Conservation (phyloP, 768 basidiomycete species). For the Rhodotorula graminis region DNA sequence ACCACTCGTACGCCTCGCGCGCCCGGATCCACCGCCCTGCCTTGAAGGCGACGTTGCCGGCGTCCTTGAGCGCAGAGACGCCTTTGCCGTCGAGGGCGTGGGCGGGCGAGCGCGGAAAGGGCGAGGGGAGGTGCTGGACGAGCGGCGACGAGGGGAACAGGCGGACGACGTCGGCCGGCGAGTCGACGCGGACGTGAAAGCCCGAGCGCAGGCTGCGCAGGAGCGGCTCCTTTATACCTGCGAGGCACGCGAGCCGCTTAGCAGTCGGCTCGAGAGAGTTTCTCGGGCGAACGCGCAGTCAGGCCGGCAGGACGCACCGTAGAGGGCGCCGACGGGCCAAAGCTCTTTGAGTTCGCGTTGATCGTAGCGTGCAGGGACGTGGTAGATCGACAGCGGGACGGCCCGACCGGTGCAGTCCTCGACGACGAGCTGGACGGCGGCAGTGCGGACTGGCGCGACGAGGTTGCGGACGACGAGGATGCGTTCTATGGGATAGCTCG, state of each 20-base stretch:
- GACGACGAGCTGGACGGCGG: slow-evolving; percentile 24
- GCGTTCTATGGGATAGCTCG: not conserved
- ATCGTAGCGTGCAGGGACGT: not conserved
- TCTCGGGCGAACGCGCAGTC: no score
- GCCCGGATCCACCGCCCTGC: no score
- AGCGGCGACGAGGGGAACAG: slow-evolving; percentile 15
- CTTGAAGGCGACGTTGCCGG: slow-evolving; percentile 12
- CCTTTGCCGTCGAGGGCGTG: not conserved
- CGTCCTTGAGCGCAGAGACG: not conserved
- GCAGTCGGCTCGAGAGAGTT: not conserved
- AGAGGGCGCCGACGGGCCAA: slow-evolving; percentile 14
- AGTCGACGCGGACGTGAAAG: slow-evolving; percentile 22
- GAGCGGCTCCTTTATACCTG: slow-evolving; percentile 27
- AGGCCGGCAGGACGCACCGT: slow-evolving; percentile 1
- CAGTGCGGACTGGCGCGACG: not conserved
- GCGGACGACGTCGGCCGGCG: slow-evolving; percentile 21
- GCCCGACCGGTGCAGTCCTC: slow-evolving; percentile 3
- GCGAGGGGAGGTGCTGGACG: not conserved
- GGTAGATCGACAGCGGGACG: slow-evolving; percentile 9
- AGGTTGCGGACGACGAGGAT: slow-evolving; percentile 13
- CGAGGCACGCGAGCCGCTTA: not conserved
- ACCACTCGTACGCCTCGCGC: slow-evolving; percentile 5
- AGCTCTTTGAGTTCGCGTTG: not conserved
- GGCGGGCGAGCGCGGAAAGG: not conserved
- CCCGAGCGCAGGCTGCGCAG: slow-evolving; percentile 7